Conservation (phyloP, 441 rosid species). For the Populus tomentosa region DNA sequence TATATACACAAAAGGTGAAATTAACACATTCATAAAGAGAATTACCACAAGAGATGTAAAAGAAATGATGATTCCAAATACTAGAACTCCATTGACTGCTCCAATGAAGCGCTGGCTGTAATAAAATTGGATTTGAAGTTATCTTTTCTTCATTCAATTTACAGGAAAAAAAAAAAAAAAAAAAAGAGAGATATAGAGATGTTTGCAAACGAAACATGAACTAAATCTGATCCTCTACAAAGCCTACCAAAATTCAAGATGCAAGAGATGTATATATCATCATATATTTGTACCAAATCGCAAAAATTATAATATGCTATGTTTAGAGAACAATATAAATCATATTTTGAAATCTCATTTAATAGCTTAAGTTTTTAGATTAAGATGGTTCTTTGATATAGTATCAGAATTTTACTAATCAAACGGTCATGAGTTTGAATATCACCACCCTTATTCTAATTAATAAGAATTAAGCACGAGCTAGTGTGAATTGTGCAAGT, state of each 20-base stretch:
- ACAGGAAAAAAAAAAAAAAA: not conserved
- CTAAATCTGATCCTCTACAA: not conserved
- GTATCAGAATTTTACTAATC: too few species aligned
- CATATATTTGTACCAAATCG: not conserved
- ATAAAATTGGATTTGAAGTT: slow-evolving; percentile 5
- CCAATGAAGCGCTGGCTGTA: slow-evolving; percentile 88
- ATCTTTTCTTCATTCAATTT: not conserved
- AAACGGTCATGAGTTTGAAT: too few species aligned
- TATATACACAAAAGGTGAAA: not conserved
- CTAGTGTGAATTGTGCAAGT: too few species aligned
- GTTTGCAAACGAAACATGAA: not conserved
- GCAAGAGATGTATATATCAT: not conserved
- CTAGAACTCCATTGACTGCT: slow-evolving; percentile 74
- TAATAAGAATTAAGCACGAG: too few species aligned
- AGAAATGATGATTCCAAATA: slow-evolving; percentile 60
- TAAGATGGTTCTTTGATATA: too few species aligned
- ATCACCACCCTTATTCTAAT: too few species aligned
- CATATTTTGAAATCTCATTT: too few species aligned
- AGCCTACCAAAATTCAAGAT: not conserved
- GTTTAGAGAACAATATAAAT: too few species aligned
- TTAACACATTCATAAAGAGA: not conserved
- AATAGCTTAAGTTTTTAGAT: too few species aligned
- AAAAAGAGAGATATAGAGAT: not conserved
- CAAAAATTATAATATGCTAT: too few species aligned
- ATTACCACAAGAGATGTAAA: slow-evolving; percentile 92